Base-by-base conservation (phyloP, 164 flowering plant genomes). In the Chimonanthus salicifolius region DNA sequence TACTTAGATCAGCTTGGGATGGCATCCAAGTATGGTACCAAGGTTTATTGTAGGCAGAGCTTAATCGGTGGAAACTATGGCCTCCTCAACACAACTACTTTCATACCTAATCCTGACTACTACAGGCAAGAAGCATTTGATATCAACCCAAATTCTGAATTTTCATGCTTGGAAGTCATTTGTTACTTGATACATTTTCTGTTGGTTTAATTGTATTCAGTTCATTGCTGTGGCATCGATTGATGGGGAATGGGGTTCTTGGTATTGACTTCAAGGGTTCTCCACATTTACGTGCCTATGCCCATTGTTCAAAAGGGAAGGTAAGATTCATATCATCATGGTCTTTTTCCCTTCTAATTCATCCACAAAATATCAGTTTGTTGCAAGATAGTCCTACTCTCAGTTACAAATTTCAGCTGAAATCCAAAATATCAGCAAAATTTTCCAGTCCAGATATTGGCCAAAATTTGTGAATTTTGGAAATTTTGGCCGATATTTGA, bases 1-100 rank as follows among this genome's bases (percentile, higher is more conserved):
- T 94, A 92, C 78, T 77, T 94, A 68, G 98, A 95, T 85, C 97
- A 93, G 80, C 94, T 95, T 46, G 99, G 99, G 62, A 84, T 93
- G 91, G 80, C 99, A 74, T 83, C 99, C 48, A 87, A 81, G 78
- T 89, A 85, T 75, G 75, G 87, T 54, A 87, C 96, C 3, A 95
- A 88, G 82, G 94, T 83, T 45, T 95, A 88, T 74, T 95, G 99
- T 80, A 83, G 97, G 74, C 98, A 95, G 78, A 81, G 90, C 67
- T 81, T 94, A 50, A 84, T 94, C 76, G 98, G 98, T 70, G 98
- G 97, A 21, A 85, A 88, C 81, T 92, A 94, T 68, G 97, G 93
- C 72, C 97, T 94, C 51, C 91, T 94, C 74, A 82, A 92, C 78
- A 82, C 73, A 74, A 84, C 89, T 62, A 86, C 97, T 7, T 83